Conservation (phyloP, 768 basidiomycete species). For the Tremella fuciformis region DNA sequence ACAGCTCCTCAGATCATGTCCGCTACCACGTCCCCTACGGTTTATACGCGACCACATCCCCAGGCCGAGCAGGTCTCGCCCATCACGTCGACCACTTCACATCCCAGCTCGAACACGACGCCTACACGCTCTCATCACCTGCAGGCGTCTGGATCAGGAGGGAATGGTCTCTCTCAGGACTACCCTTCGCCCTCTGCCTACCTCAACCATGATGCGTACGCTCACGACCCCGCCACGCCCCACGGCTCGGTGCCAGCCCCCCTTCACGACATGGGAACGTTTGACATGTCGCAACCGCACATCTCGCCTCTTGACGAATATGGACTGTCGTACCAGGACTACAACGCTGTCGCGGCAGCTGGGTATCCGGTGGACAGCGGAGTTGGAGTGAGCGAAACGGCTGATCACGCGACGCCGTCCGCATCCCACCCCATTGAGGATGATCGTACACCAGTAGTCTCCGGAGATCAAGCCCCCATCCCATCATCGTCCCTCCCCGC, state of each 20-base stretch:
- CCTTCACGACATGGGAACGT: slow-evolving; percentile 9
- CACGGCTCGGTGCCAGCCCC: slow-evolving; percentile 3
- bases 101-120: not conserved
- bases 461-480: slow-evolving; percentile 22
- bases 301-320: not conserved
- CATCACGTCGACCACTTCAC: not conserved
- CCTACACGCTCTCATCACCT: not conserved
- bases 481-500: slow-evolving; percentile 27
- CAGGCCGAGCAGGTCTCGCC: slow-evolving; percentile 1
- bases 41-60: not conserved
- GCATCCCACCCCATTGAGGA: slow-evolving; percentile 19
- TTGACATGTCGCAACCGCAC: slow-evolving; percentile 10
- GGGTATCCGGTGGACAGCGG: not conserved
- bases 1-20: slow-evolving; percentile 3
- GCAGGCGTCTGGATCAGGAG: not conserved
- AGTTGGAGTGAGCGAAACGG: not conserved
- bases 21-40: not conserved
- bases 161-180: not conserved
- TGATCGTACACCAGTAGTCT: slow-evolving; percentile 35
- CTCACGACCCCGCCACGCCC: slow-evolving; percentile 5
- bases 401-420: slow-evolving; percentile 24
- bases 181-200: slow-evolving; percentile 16
- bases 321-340: slow-evolving; percentile 9
- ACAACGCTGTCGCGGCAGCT: not conserved
- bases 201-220: slow-evolving; percentile 16